A percentile compares a stretch with the other conserved stretches of the same genome.
phyloP scores from a whole-genome alignment of 441 rosid species.

The Corymbia citriodora region DNA sequence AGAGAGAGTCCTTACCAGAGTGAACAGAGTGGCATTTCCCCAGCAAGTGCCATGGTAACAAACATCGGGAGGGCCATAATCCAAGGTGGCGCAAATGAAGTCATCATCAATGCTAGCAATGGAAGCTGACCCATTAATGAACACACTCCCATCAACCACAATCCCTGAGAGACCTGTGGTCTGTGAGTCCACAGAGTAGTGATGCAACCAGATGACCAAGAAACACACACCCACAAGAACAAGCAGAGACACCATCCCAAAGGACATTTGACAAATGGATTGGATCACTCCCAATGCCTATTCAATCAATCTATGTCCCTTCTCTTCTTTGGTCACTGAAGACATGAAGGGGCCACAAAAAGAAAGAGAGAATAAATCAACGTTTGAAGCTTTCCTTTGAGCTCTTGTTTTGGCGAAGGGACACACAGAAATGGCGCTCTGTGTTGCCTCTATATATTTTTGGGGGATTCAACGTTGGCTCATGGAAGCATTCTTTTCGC shows the following conservation, averaged over 20 bases:
- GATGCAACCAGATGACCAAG: not conserved
- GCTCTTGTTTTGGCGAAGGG: not conserved
- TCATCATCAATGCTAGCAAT: slow-evolving; percentile 31
- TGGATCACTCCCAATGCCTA: not conserved
- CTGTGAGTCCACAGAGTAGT: not conserved
- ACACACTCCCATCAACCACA: slow-evolving; percentile 24
- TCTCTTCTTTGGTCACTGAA: not conserved
- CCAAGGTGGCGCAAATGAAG: slow-evolving; percentile 46
- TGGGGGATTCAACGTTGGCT: not conserved
- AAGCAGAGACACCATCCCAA: not conserved
- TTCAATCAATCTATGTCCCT: not conserved
- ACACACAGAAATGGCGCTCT: not conserved
- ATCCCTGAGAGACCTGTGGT: not conserved
- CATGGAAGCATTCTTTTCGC: not conserved
- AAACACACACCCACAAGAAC: slow-evolving; percentile 4
- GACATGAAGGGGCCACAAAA: not conserved
- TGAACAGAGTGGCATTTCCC: slow-evolving; percentile 5
- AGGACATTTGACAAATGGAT: not conserved
- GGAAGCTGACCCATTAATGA: slow-evolving; percentile 24
- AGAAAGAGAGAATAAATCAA: not conserved
- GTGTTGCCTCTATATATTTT: not conserved
- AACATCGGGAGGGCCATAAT: slow-evolving; percentile 8
- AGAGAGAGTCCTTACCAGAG: not conserved
- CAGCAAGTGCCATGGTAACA: slow-evolving; percentile 8
- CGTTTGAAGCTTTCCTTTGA: not conserved